These are phyloP conservation scores for Volvox reticuliferus DNA, from an alignment of 139 green algal genomes.

Conservation along the genomic window DNA sequence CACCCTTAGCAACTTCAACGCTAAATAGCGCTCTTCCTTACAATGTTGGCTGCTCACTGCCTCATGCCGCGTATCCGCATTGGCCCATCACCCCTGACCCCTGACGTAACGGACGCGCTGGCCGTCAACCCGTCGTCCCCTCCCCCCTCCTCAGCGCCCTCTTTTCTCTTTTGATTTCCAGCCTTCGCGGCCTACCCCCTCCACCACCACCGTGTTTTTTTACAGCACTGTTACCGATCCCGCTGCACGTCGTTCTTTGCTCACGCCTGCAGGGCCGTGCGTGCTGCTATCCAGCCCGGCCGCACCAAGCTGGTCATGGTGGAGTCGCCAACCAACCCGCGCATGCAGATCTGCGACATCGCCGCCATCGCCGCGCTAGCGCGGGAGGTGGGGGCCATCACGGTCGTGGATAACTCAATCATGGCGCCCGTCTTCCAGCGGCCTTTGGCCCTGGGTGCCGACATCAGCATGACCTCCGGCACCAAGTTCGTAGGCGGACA, in stretches of 20 bases:
- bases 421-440: conserved; percentile 89
- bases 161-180: neutral
- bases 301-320: conserved; percentile 95
- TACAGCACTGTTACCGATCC: too few relatives aligned
- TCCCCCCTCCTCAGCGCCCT: neutral
- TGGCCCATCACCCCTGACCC: too few relatives aligned
- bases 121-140: too few relatives aligned
- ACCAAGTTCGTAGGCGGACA: conserved; percentile 98
- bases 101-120: too few relatives aligned
- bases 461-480: conserved; percentile 97
- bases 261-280: conserved; percentile 66
- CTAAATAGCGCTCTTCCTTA: too few relatives aligned
- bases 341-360: conserved; percentile 98
- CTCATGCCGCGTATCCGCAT: too few relatives aligned
- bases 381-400: conserved; percentile 80
- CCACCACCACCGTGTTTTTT: too few relatives aligned
- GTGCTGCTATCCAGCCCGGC: conserved; percentile 73
- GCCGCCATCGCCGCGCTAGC: conserved; percentile 77
- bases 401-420: conserved; percentile 98
- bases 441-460: conserved; percentile 88
- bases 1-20: too few relatives aligned
- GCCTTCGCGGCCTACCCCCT: too few relatives aligned
- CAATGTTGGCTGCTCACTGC: too few relatives aligned
- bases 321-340: conserved; percentile 98
- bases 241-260: too few relatives aligned